phyloP scores from a whole-genome alignment of 2,329 filamentous ascomycete genomes.

The Microdochium trichocladiopsis region DNA sequence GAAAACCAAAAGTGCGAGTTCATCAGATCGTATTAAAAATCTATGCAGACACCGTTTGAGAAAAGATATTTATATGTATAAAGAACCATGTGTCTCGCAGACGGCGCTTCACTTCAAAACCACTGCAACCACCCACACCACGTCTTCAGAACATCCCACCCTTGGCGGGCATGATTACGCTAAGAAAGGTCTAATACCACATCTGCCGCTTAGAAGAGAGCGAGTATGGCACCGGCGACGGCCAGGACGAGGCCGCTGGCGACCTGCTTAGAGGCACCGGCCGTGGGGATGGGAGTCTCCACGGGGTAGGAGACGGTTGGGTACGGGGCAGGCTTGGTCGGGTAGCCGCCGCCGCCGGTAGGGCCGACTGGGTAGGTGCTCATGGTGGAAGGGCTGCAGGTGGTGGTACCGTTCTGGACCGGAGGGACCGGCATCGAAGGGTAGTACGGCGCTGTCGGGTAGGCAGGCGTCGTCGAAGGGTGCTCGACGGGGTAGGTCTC shows the following conservation, averaged over 20 bases:
- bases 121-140: no score
- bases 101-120: no score
- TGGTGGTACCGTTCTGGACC: background rate
- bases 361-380: background rate
- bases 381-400: background rate
- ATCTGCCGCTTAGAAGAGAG: conserved; percentile 10
- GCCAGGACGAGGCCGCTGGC: conserved; percentile 13
- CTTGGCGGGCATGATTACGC: no score
- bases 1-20: no score
- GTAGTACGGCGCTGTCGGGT: conserved; percentile 5
- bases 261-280: conserved; percentile 13
- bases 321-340: conserved; percentile 2
- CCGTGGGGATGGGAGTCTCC: conserved; percentile 10
- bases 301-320: conserved; percentile 1
- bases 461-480: conserved; percentile 1
- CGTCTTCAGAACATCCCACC: no score
- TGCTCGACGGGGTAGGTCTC: conserved; percentile 2
- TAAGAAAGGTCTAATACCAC: conserved; percentile 4
- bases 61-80: no score
- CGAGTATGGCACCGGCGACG: conserved; percentile 13
- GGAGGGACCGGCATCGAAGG: conserved; percentile 1
- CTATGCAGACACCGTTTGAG: no score
- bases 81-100: no score
- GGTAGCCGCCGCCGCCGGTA: background rate
- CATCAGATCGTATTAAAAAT: no score